These are phyloP conservation scores for Cucumis variabilis DNA, from an alignment of 331 rosid species.

Conservation along the genomic window DNA sequence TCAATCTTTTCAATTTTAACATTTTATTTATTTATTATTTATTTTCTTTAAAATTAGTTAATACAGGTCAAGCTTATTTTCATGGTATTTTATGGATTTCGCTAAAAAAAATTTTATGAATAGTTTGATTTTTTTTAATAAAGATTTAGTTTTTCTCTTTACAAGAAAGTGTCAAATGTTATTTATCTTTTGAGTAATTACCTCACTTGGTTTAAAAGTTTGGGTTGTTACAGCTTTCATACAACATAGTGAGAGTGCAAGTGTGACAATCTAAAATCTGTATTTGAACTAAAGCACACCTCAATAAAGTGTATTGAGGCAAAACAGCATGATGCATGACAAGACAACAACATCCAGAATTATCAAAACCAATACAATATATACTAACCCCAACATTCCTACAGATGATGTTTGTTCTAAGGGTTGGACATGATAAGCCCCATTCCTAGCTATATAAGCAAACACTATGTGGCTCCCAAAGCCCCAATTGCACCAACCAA, in stretches of 20 bases:
- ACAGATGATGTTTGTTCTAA: conserved; percentile 76
- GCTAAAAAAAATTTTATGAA: no score
- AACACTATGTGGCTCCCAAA: conserved; percentile 75
- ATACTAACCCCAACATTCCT: conserved; percentile 66
- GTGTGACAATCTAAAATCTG: background rate
- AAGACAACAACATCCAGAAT: background rate
- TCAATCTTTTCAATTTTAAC: no score
- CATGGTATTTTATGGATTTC: no score
- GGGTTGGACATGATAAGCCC: conserved; percentile 73
- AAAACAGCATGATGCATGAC: background rate
- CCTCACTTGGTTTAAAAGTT: no score
- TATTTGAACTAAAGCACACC: conserved; percentile 2
- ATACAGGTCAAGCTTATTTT: no score
- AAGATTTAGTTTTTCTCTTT: no score
- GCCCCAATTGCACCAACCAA: conserved; percentile 98
- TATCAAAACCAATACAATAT: conserved; percentile 12
- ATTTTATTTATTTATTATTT: no score
- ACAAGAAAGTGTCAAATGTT: no score
- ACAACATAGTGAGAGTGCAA: background rate
- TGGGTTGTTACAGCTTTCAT: no score
- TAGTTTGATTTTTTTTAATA: no score
- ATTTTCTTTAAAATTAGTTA: no score
- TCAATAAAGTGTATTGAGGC: background rate
- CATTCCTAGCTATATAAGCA: conserved; percentile 83
- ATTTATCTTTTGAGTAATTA: no score